phyloP scores from a whole-genome alignment of 163 green algal genomes.

The Scenedesmus sp. region DNA sequence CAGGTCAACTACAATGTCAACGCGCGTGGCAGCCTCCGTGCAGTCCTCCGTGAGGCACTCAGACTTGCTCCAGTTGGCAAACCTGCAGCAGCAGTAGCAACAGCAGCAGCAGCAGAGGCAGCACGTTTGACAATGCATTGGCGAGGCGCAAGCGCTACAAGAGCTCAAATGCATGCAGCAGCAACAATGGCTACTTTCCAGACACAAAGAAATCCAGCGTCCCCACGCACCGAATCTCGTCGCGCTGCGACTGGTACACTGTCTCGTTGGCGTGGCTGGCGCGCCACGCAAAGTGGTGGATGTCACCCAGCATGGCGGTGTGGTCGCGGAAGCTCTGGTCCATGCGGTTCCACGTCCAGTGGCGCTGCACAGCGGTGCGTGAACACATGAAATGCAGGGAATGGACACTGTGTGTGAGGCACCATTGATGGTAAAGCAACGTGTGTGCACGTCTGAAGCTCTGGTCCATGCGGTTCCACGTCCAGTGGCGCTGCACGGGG shows the following conservation, averaged over 20 bases:
- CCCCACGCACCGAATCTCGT: slow-evolving; percentile 65
- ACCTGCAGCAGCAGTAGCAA: slow-evolving; percentile 48
- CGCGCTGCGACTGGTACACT: slow-evolving; percentile 77
- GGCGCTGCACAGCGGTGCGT: not conserved
- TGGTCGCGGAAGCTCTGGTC: slow-evolving; percentile 79
- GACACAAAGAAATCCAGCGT: not conserved
- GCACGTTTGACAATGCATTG: not conserved
- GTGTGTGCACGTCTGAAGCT: slow-evolving; percentile 54
- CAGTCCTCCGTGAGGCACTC: slow-evolving; percentile 91
- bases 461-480: slow-evolving; percentile 67
- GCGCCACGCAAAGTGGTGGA: slow-evolving; percentile 90
- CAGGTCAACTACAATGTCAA: slow-evolving; percentile 88
- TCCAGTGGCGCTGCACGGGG: slow-evolving; percentile 66
- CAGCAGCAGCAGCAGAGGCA: not conserved
- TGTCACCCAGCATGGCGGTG: slow-evolving; percentile 83
- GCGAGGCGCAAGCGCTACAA: not conserved
- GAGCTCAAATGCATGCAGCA: not conserved
- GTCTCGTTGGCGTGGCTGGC: slow-evolving; percentile 81
- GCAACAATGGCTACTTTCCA: not conserved
- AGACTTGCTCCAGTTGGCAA: slow-evolving; percentile 66
- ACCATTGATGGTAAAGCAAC: too few relatives aligned
- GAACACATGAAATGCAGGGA: too few relatives aligned
- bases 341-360: slow-evolving; percentile 71
- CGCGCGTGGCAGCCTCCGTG: slow-evolving; percentile 90
- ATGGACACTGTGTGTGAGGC: too few relatives aligned